Evolutionary conservation across 306 rosid species (phyloP).

Genomic region (Quercus cerris): DNA sequence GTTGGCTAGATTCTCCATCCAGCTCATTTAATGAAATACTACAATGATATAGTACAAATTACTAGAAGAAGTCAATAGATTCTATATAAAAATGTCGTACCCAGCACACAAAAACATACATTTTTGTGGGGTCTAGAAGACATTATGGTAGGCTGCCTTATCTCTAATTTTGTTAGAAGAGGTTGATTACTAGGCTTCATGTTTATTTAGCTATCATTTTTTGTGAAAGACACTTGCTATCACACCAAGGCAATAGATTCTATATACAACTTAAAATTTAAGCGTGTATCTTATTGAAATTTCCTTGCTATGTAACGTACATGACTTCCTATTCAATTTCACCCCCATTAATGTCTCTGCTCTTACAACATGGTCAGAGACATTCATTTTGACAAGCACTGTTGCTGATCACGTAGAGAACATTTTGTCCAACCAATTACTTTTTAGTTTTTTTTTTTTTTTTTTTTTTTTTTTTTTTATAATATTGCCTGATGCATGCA

Average conservation of each 20-base stretch:
- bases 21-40: not conserved
- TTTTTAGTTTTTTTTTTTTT: not conserved
- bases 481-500: not conserved
- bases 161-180: too few species aligned
- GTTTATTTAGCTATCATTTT: too few species aligned
- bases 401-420: not conserved
- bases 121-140: too few species aligned
- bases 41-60: not conserved
- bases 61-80: too few species aligned
- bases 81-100: too few species aligned
- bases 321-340: not conserved
- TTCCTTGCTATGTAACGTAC: not conserved
- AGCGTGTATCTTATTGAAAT: not conserved
- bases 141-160: too few species aligned
- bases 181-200: too few species aligned
- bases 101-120: too few species aligned
- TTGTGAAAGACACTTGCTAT: too few species aligned
- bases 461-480: not conserved
- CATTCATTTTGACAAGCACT: not conserved
- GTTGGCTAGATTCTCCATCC: not conserved
- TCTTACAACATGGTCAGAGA: not conserved
- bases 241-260: not conserved
- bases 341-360: not conserved
- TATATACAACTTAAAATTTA: not conserved
- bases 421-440: not conserved